Conservation (phyloP, 129 eudicot species). For the Smallanthus sonchifolius region DNA sequence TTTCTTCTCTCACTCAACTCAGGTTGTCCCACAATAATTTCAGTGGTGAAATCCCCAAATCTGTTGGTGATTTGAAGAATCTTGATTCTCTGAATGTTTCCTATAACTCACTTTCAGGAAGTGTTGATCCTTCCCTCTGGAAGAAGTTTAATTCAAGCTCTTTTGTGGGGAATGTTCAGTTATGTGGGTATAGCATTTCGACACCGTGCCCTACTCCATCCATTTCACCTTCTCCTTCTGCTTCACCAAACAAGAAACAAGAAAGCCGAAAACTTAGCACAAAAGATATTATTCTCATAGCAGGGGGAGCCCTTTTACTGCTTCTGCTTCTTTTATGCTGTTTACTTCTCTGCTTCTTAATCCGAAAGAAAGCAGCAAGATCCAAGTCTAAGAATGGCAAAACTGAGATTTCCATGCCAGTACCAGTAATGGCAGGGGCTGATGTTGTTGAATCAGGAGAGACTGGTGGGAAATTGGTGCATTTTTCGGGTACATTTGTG, state of each 20-base stretch:
- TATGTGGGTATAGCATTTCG: conserved; percentile 70
- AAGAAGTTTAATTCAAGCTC: conserved; percentile 68
- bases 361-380: conserved; percentile 58
- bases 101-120: conserved; percentile 68
- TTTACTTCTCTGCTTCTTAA: conserved; percentile 64
- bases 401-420: conserved; percentile 38
- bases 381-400: conserved; percentile 48
- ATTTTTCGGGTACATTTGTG: conserved; percentile 80
- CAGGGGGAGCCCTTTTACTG: conserved; percentile 64
- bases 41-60: conserved; percentile 65
- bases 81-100: conserved; percentile 61
- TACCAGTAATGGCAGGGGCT: conserved; percentile 34
- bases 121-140: conserved; percentile 54
- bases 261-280: conserved; percentile 53
- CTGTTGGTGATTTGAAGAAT: conserved; percentile 38
- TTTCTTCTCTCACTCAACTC: conserved; percentile 39
- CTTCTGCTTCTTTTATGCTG: conserved; percentile 66
- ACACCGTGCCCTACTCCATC: conserved; percentile 53
- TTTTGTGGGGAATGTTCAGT: conserved; percentile 70
- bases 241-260: conserved; percentile 21
- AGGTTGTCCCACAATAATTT: conserved; percentile 63
- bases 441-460: conserved; percentile 61
- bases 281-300: conserved; percentile 76
- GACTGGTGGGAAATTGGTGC: conserved; percentile 86
- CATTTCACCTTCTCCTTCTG: conserved; percentile 34